phyloP scores from a whole-genome alignment of 768 basidiomycete species.

The Boletus rufocinnamomeus region DNA sequence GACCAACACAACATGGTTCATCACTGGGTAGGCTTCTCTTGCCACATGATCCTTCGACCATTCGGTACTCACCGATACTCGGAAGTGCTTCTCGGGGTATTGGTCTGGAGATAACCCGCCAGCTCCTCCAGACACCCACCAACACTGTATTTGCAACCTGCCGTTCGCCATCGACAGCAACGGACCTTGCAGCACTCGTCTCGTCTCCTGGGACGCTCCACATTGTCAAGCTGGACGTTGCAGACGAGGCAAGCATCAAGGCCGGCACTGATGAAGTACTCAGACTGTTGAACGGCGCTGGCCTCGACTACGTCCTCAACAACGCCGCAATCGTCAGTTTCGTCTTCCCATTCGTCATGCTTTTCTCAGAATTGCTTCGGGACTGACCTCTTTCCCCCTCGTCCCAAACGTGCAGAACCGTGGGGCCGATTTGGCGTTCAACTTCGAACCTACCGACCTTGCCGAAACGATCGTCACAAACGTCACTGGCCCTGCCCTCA shows the following conservation, averaged over 20 bases:
- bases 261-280: slow-evolving; percentile 15
- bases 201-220: slow-evolving; percentile 31
- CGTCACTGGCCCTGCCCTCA: slow-evolving; percentile 34
- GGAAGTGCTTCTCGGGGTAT: slow-evolving; percentile 15
- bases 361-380: not conserved
- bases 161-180: slow-evolving; percentile 22
- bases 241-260: slow-evolving; percentile 29
- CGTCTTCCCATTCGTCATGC: not conserved
- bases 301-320: slow-evolving; percentile 24
- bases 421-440: slow-evolving; percentile 29
- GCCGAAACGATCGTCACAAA: slow-evolving; percentile 30
- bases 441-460: slow-evolving; percentile 21
- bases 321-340: slow-evolving; percentile 41
- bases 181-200: slow-evolving; percentile 11
- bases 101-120: slow-evolving; percentile 14
- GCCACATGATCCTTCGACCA: not conserved
- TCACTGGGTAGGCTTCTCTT: slow-evolving; percentile 7
- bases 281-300: not conserved
- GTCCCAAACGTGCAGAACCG: slow-evolving; percentile 18
- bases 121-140: slow-evolving; percentile 12
- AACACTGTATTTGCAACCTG: slow-evolving; percentile 30
- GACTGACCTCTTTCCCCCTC: not conserved
- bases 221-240: slow-evolving; percentile 36
- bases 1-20: slow-evolving; percentile 9
- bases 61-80: not conserved